Base-by-base conservation (phyloP, 192 early-diverging fungal species). In the Coemansia sp. region DNA sequence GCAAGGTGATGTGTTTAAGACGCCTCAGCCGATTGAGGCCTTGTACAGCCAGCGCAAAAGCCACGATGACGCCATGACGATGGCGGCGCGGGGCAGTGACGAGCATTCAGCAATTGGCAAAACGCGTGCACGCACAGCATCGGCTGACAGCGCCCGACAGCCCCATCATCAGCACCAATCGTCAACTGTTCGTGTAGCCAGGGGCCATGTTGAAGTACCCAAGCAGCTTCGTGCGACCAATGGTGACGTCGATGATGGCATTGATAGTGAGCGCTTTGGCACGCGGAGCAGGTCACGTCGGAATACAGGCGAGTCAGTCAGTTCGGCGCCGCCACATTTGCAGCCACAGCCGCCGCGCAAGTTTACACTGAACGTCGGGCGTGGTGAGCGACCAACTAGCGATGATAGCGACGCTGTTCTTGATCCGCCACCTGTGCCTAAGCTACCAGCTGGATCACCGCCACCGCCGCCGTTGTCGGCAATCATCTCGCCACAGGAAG, bases 361-460 rank as follows among this genome's bases (percentile, higher is more conserved):
- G 43, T 55, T 67, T 46, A 44, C 50, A 10, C 38, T 58, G 30
- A 55, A 47, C 38, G 57, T 68, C 35, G 55, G 66, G 13, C 50
- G 70, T 16, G 44, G 42, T 7, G 66, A 62, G n/a, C 66, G 52
- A 11, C 42, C 58, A 9, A 63, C 50, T 13, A 46, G 50, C 17
- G 72, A 67, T 32, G 62, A 63, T 44, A 59, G 37, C 43, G 39
- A 42, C 63, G 40, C 26, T 23, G 43, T 57, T 6, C 7, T 72
- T 66, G 35, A 55, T 35, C 64, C 68, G 59, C 73, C 78, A 7
- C 69, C 73, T 8, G 35, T 79, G 55, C 78, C 78, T 37, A 72
- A 80, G 60, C 62, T 80, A 60, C 78, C 78, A 2, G 67, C 70
- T 7, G 64, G 63, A 19, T 73, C 77, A 28, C 66, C 58, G 16